Conservation (phyloP, 169 alveolate species). For the Eimeria zaria region DNA sequence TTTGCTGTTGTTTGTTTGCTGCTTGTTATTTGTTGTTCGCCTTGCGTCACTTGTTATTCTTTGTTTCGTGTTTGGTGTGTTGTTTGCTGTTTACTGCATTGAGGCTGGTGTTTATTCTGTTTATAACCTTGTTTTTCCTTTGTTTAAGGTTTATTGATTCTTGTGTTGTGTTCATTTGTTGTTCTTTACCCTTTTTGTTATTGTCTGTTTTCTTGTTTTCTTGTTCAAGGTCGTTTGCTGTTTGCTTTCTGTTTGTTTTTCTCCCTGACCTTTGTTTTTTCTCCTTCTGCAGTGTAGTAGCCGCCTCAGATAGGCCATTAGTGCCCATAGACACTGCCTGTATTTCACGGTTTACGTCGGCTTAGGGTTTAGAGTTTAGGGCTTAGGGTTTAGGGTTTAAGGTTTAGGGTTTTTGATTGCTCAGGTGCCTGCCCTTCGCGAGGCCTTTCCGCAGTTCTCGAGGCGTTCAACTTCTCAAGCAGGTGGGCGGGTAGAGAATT, state of each 20-base stretch:
- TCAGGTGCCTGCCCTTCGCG: slow-evolving; percentile 80
- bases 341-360: neutral
- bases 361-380: neutral
- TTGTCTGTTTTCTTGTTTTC: neutral
- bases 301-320: neutral
- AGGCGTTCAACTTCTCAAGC: slow-evolving; percentile 68
- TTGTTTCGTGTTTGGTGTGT: neutral
- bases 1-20: neutral
- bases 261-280: no score
- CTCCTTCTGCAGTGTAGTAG: no score
- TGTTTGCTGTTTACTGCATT: neutral
- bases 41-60: neutral
- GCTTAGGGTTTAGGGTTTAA: neutral
- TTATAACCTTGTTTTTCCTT: neutral
- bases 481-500: neutral
- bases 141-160: neutral
- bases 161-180: neutral
- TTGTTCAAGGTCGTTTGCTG: neutral
- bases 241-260: neutral
- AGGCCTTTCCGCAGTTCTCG: slow-evolving; percentile 83
- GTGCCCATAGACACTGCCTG: neutral
- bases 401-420: slow-evolving; percentile 1
- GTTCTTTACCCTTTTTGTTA: neutral
- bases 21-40: neutral
- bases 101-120: neutral